Base-by-base conservation (phyloP, 768 basidiomycete species). In the Termitomyces sp. region DNA sequence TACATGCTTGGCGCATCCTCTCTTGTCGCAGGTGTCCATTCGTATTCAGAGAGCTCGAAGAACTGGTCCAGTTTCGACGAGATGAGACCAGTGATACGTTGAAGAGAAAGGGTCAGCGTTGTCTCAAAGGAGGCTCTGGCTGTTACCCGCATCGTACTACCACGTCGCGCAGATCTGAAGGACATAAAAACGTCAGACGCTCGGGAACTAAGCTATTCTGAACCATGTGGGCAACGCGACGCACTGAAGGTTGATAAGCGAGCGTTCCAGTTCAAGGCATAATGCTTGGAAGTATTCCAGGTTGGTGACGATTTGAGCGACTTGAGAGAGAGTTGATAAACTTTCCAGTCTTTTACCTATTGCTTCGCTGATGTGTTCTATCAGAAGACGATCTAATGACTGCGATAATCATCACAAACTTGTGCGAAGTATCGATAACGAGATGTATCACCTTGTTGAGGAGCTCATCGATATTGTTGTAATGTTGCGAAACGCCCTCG, bases 11-110 rank as follows among this genome's bases (percentile, higher is more conserved):
- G 93, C 35, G 84, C 84, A 57, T 82, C 78, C 67, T 91, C 88
- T 34, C 84, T 82, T 11, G 75, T 69, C 34, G 77, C 75, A 9
- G 93, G 90, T 35, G 87, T 89, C 95, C 95, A 98, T 65, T 95
- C 87, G 69, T 98, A 98, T 72, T 96, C 92, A 4, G 95, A 89
- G 42, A 96, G 78, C 58, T 93, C 97, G 69, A 97, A 96, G 76
- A 96, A 96, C 63, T 94, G 91, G 66, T 96, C 92, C 7, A 98
- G 85, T 68, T 99, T 98, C 21, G 90, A 89, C 8, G 85, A 83
- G 65, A 98, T 95, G 43, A 96, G 80, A 11, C 79, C 78, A 17
- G 88, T 86, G 62, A 98, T 90, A 5, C 93, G 88, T 32, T 78
- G 75, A 46, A 87, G 79, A 9, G 95, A 89, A 41, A 81, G 81